Percentiles rank a stretch among this genome's conserved stretches.
Conservation (phyloP, 2,329 filamentous ascomycete species). For the Botryotinia calthae region DNA sequence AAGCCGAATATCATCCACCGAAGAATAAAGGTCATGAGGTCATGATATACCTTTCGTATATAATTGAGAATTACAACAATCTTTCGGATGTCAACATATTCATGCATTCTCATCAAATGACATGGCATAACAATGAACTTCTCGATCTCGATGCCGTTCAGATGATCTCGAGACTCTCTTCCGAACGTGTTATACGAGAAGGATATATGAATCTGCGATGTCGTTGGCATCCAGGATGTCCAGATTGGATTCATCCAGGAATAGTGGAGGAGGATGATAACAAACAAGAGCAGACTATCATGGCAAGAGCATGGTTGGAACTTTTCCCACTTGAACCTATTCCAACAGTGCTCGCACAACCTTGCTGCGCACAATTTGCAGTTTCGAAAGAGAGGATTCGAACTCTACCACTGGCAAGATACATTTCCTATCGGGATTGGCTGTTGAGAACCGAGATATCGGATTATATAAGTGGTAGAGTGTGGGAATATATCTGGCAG, state of each 20-base stretch:
- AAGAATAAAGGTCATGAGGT: constrained; percentile 45
- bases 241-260: constrained; percentile 46
- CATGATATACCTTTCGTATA: constrained; percentile 48
- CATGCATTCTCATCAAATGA: constrained; percentile 49
- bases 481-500: constrained; percentile 67
- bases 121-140: constrained; percentile 36
- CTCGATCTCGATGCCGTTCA: constrained; percentile 39
- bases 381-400: constrained; percentile 54
- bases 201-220: constrained; percentile 63
- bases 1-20: constrained; percentile 44
- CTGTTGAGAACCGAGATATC: constrained; percentile 53
- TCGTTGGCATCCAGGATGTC: constrained; percentile 56
- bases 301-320: constrained; percentile 40
- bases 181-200: constrained; percentile 44
- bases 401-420: constrained; percentile 50
- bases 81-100: constrained; percentile 41
- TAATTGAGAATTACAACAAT: constrained; percentile 60
- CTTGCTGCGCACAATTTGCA: constrained; percentile 67
- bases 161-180: constrained; percentile 29
- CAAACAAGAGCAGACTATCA: constrained; percentile 16
- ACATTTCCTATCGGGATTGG: constrained; percentile 58
- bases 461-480: constrained; percentile 55
- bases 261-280: constrained; percentile 14
- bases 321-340: constrained; percentile 36
- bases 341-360: constrained; percentile 49